These are phyloP conservation scores for Stipa capillata DNA, from an alignment of 176 grass and related monocot genomes.

Conservation along the genomic window DNA sequence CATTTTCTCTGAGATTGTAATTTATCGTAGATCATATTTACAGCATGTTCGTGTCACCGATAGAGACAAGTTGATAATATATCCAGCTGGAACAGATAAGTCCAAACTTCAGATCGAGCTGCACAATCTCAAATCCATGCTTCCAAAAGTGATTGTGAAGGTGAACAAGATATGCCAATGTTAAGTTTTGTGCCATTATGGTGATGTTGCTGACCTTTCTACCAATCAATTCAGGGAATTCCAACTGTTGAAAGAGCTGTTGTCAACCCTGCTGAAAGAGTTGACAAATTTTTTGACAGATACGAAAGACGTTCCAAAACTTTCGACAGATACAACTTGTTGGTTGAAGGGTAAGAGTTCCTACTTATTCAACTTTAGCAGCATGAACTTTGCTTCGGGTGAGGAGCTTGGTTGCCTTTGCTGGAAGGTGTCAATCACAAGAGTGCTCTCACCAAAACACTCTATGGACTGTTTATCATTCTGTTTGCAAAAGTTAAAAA, in stretches of 20 bases:
- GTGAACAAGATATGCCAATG: constrained; percentile 25
- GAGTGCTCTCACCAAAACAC: background rate
- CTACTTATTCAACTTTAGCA: constrained; percentile 13
- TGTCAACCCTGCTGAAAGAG: constrained; percentile 23
- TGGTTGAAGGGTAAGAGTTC: constrained; percentile 77
- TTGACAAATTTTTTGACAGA: too few species aligned
- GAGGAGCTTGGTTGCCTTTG: background rate
- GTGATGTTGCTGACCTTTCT: constrained; percentile 9
- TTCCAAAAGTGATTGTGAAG: constrained; percentile 97
- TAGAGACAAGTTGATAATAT: constrained; percentile 71
- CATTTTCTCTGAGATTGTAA: background rate
- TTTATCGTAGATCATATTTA: background rate
- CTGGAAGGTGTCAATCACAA: background rate
- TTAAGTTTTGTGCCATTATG: background rate
- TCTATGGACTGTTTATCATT: background rate
- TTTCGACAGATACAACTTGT: constrained; percentile 34
- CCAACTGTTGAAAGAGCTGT: constrained; percentile 83
- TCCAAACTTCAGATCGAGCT: constrained; percentile 72
- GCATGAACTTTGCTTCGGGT: background rate
- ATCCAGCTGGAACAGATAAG: constrained; percentile 62
- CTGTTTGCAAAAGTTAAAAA: background rate
- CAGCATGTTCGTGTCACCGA: constrained; percentile 64
- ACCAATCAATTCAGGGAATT: constrained; percentile 59
- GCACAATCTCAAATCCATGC: constrained; percentile 57
- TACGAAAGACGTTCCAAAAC: too few species aligned